phyloP scores from a whole-genome alignment of 192 early-diverging fungal genomes.

The Backusella psychrophila region DNA sequence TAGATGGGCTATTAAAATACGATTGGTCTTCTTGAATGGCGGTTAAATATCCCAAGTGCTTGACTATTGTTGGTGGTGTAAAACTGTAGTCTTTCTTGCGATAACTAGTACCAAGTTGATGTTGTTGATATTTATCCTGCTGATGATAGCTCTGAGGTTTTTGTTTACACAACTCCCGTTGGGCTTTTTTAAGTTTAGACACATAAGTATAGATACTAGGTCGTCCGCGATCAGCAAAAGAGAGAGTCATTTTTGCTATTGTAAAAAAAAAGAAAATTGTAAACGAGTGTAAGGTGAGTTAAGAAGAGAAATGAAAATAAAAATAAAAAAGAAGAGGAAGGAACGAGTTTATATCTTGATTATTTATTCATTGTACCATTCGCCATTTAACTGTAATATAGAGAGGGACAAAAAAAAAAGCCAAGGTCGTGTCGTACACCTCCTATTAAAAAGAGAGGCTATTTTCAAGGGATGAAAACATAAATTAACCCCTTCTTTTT shows the following conservation, averaged over 20 bases:
- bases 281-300: neutral
- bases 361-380: constrained; percentile 2
- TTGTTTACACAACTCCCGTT: neutral
- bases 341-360: neutral
- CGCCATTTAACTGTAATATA: neutral
- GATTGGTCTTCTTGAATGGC: neutral
- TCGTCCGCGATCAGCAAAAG: neutral
- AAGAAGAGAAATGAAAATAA: neutral
- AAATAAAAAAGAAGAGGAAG: neutral
- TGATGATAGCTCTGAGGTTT: neutral
- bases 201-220: neutral
- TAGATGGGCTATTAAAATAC: neutral
- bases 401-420: neutral
- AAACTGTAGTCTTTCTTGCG: neutral
- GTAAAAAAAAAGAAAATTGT: neutral
- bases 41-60: neutral
- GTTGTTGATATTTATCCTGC: neutral
- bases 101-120: neutral
- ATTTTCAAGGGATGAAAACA: neutral
- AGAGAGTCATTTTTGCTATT: neutral
- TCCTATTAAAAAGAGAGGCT: neutral
- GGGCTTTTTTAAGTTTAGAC: neutral
- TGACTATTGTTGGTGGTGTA: neutral
- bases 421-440: neutral
- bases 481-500: neutral